Evolutionary conservation across 805 yeast species (phyloP).

Genomic region (Teunomyces gatunensis): DNA sequence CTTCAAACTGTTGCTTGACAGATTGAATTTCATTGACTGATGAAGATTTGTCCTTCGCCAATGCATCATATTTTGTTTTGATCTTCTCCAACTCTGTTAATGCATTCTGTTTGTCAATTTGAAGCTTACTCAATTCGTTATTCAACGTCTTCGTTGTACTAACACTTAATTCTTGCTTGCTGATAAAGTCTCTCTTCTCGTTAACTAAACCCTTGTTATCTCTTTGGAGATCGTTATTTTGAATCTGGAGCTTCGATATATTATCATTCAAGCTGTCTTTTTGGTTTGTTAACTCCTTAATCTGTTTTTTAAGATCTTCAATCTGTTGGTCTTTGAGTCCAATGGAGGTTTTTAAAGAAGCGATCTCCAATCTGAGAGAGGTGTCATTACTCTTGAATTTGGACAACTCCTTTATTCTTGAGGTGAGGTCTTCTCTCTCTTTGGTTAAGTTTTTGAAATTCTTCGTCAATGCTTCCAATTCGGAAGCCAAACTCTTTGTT

Average conservation of each 20-base stretch:
- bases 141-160: constrained; percentile 30
- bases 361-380: constrained; percentile 47
- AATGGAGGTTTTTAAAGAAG: constrained; percentile 44
- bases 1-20: constrained; percentile 69
- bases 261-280: constrained; percentile 38
- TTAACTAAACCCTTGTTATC: constrained; percentile 33
- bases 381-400: constrained; percentile 38
- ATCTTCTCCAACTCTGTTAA: constrained; percentile 38
- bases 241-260: constrained; percentile 39
- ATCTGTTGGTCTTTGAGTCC: constrained; percentile 44
- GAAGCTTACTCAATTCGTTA: constrained; percentile 39
- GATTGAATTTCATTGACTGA: constrained; percentile 41
- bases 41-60: constrained; percentile 30
- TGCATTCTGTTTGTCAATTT: constrained; percentile 42
- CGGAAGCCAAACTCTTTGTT: constrained; percentile 1
- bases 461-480: constrained; percentile 9
- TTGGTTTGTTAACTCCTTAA: constrained; percentile 28
- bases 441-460: constrained; percentile 24
- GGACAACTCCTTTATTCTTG: constrained; percentile 26
- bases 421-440: constrained; percentile 41
- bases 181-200: constrained; percentile 39
- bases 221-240: constrained; percentile 37
- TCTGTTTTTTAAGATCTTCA: constrained; percentile 33
- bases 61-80: constrained; percentile 33
- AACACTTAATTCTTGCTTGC: constrained; percentile 39